Conservation (phyloP, 257 asterid species). For the Ocimum tenuiflorum region DNA sequence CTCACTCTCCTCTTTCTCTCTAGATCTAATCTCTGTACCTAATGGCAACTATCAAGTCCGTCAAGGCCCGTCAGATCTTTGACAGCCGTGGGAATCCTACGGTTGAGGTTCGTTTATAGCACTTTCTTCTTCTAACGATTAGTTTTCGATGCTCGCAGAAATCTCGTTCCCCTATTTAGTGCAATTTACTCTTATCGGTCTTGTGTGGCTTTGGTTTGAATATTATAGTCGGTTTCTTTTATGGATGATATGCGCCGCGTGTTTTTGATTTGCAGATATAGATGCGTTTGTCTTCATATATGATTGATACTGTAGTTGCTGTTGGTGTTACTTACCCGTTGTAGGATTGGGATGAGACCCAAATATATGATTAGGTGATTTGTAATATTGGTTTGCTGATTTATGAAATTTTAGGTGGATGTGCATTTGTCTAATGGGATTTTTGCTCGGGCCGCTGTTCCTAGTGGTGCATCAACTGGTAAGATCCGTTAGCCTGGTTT, state of each 20-base stretch:
- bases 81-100: constrained; percentile 98
- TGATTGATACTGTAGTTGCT: neutral
- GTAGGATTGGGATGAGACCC: neutral
- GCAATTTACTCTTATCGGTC: neutral
- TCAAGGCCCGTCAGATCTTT: constrained; percentile 91
- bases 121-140: neutral
- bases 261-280: neutral
- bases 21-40: constrained; percentile 15
- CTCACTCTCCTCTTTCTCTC: neutral
- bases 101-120: constrained; percentile 59
- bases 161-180: too few relatives aligned
- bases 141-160: neutral
- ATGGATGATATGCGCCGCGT: neutral
- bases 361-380: neutral
- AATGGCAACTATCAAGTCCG: constrained; percentile 67
- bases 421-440: constrained; percentile 43
- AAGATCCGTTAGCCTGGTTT: constrained; percentile 15
- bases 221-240: neutral
- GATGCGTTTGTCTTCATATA: neutral
- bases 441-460: constrained; percentile 81
- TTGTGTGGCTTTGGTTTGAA: neutral
- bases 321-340: neutral
- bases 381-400: neutral
- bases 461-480: constrained; percentile 96
- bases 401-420: constrained; percentile 47